Evolutionary conservation across 345 rosid species (phyloP).

Genomic region (Eucalyptus albens): DNA sequence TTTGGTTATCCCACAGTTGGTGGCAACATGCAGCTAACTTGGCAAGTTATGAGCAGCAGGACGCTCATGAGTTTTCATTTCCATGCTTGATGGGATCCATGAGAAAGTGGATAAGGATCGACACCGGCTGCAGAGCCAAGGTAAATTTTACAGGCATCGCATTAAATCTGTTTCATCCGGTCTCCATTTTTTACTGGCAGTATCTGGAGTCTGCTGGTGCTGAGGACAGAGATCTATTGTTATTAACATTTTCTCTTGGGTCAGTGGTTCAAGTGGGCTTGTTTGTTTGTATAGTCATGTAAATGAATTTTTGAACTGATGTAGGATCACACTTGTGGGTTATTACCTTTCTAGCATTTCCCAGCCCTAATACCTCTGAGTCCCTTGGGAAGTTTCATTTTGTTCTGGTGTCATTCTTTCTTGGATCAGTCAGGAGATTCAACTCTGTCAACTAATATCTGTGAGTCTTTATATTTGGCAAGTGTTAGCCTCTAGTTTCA

Average conservation of each 20-base stretch:
- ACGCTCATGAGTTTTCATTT: conserved; percentile 94
- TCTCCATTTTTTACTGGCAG: background rate
- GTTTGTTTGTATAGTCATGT: background rate
- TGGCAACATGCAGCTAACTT: conserved; percentile 81
- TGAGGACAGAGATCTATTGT: background rate
- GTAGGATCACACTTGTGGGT: background rate
- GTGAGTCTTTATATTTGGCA: background rate
- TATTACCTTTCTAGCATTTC: background rate
- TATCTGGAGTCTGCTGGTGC: background rate
- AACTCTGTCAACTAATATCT: background rate
- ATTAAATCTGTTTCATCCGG: background rate
- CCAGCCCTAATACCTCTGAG: background rate
- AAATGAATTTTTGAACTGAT: background rate
- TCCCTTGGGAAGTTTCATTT: background rate
- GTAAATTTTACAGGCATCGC: background rate
- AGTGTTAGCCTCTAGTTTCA: background rate
- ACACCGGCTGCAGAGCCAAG: background rate
- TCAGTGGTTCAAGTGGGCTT: background rate
- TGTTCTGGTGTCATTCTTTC: background rate
- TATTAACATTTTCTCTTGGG: background rate
- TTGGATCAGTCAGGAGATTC: background rate
- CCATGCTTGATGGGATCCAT: conserved; percentile 77
- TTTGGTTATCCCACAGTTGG: conserved; percentile 52
- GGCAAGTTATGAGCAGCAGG: conserved; percentile 90
- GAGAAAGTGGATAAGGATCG: conserved; percentile 56